Evolutionary conservation across 495 filamentous ascomycete genomes (phyloP), one percentile per base, ranked within the genome.

Genomic region (Parmelia sp.): DNA sequence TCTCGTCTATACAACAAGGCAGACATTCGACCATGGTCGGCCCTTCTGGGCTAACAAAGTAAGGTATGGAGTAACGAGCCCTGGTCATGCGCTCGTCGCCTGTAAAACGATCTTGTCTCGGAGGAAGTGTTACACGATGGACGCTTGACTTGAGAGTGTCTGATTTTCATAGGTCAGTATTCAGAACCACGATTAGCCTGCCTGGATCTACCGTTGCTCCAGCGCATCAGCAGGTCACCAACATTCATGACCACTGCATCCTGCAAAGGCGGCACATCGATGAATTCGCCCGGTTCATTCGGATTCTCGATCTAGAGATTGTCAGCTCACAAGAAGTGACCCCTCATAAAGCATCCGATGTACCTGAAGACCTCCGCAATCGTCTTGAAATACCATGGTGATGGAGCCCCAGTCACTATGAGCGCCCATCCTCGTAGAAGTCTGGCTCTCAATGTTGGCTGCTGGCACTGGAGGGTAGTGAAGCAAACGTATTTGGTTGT

Each of bases 221-320:
- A 76, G 14, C 84, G 74, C 77, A 84, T 81, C 75, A 88, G 75
- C 67, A 85, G 84, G 68, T 87, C 85, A 0, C 84, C 86, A 61
- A 89, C 83, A 71, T 88, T 88, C 40, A 89, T 83, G 6, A 88
- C 86, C 17, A 86, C 71, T 0, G 84, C 83, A 19, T 83, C 83
- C 49, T 79, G 69, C 27, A 86, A 74, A 0, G 84, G 84, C n/a
- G 73, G 57, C 11, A 75, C 83, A 31, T 82, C 76, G 14, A 85
- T 69, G 66, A 86, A 89, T 10, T 71, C 75, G 0, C 80, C 82
- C 14, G 74, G 70, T 27, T 64, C 62, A 25, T 75, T 72, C 15
- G 80, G 74, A 61, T 86, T 80, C 69, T 89, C 84, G 19, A 88
- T 80, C 72, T 83, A 33, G 6, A 42, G 19, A n/a, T 6, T 23